Conservation (phyloP, 2,329 filamentous ascomycete genomes). For the Aspergillus texensis region DNA sequence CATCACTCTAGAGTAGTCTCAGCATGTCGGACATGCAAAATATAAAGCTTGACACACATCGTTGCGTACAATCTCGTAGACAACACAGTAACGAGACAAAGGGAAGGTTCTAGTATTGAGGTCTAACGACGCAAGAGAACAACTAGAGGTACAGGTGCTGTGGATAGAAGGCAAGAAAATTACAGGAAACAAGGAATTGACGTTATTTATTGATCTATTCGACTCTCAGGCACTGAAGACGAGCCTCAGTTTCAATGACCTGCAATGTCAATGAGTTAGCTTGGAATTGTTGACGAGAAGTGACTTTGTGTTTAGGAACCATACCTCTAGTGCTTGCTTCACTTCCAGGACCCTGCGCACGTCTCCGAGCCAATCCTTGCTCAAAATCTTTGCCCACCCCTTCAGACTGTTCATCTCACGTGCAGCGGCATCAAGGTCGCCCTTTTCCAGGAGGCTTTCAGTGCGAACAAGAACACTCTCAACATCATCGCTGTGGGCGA, state of each 20-base stretch:
- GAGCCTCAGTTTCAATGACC: conserved; percentile 88
- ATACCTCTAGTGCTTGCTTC: conserved; percentile 91
- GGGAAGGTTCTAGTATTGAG: conserved; percentile 39
- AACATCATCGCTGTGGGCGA: conserved; percentile 83
- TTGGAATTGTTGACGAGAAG: neutral
- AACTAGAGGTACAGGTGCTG: conserved; percentile 45
- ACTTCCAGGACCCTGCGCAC: conserved; percentile 92
- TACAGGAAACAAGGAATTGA: conserved; percentile 34
- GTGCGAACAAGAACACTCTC: conserved; percentile 90
- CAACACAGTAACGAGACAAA: conserved; percentile 12
- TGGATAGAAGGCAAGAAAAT: conserved; percentile 31
- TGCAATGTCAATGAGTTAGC: conserved; percentile 40
- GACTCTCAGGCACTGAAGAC: conserved; percentile 82
- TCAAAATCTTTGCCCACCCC: conserved; percentile 94
- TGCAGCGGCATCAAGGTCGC: conserved; percentile 85
- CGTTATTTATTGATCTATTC: conserved; percentile 56
- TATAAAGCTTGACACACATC: neutral
- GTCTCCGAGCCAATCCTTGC: conserved; percentile 90
- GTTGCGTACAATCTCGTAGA: neutral
- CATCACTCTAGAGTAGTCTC: neutral
- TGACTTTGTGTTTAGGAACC: conserved; percentile 35
- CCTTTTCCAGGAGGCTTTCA: conserved; percentile 88
- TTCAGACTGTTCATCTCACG: conserved; percentile 91
- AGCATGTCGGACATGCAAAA: neutral
- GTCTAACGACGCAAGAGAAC: conserved; percentile 39